Conservation (phyloP, 208 protist genomes). For the Novymonas esmeraldas region DNA sequence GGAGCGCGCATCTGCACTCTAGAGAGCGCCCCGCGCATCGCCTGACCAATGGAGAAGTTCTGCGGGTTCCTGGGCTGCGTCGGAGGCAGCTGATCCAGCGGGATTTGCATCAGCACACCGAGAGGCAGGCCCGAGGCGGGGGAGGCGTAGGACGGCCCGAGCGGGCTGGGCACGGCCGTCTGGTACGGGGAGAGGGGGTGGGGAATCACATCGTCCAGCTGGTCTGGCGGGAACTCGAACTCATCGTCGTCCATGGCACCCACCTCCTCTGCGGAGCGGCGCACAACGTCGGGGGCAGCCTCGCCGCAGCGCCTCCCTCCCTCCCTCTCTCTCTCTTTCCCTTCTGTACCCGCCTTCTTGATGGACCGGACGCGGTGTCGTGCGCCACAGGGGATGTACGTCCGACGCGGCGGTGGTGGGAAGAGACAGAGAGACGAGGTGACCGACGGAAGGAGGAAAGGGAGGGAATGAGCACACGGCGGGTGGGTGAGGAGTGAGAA, state of each 20-base stretch:
- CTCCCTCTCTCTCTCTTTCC: background rate
- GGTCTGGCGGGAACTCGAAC: slow-evolving; percentile 86
- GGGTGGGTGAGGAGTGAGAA: too few relatives aligned
- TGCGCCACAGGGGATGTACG: too few relatives aligned
- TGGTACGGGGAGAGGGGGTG: slow-evolving; percentile 11
- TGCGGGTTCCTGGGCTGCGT: slow-evolving; percentile 47
- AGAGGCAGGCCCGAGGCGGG: slow-evolving; percentile 38
- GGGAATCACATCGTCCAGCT: slow-evolving; percentile 39
- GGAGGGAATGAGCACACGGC: too few relatives aligned
- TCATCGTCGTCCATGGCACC: slow-evolving; percentile 51
- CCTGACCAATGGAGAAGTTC: slow-evolving; percentile 64
- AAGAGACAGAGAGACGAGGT: too few relatives aligned
- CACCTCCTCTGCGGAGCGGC: too few relatives aligned
- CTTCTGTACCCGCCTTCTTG: too few relatives aligned
- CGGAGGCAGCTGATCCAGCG: slow-evolving; percentile 80
- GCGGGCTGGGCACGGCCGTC: slow-evolving; percentile 3
- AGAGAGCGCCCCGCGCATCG: slow-evolving; percentile 46
- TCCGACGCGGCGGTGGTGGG: too few relatives aligned
- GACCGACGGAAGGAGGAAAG: too few relatives aligned
- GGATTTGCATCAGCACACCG: slow-evolving; percentile 48
- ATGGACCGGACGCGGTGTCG: too few relatives aligned
- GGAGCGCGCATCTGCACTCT: slow-evolving; percentile 12
- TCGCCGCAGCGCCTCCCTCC: background rate
- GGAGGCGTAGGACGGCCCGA: slow-evolving; percentile 3
- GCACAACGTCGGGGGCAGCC: background rate